Conservation (phyloP, 768 basidiomycete species). For the Rhodotorula kratochvilovae region DNA sequence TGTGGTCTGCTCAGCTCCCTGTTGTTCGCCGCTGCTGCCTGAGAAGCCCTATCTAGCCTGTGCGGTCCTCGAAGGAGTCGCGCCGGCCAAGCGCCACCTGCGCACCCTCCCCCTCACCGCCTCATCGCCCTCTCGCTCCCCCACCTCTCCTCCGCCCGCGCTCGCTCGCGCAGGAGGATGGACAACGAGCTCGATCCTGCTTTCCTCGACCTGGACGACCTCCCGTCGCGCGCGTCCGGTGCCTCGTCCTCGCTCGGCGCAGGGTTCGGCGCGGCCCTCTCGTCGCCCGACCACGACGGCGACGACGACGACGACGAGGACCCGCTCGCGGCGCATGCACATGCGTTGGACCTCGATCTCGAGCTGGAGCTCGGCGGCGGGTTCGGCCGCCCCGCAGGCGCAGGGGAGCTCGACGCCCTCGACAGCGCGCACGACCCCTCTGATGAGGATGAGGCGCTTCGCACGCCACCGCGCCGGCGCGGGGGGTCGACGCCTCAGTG, state of each 20-base stretch:
- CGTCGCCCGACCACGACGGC: background rate
- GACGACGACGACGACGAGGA: background rate
- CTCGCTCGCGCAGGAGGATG: background rate
- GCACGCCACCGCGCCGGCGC: background rate
- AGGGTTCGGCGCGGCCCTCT: slow-evolving; percentile 3
- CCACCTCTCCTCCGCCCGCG: background rate
- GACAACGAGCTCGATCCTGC: slow-evolving; percentile 34
- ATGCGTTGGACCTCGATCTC: background rate
- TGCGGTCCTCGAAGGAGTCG: no score
- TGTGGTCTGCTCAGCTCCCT: no score
- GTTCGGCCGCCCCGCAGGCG: background rate
- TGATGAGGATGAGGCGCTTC: background rate
- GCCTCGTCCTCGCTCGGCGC: background rate
- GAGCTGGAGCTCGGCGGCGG: background rate
- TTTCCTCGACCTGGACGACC: slow-evolving; percentile 24
- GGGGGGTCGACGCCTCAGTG: background rate
- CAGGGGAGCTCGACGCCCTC: background rate
- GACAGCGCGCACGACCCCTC: no score
- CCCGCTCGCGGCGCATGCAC: background rate
- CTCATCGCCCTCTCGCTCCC: background rate
- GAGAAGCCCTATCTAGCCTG: no score
- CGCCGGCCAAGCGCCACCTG: no score
- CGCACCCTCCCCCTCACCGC: background rate
- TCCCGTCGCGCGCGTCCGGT: background rate
- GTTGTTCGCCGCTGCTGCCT: no score